Percentiles rank a stretch among this genome's conserved stretches.
Conservation (phyloP, 1,139 yeast species). For the Magnusiomyces tetraspermus region DNA sequence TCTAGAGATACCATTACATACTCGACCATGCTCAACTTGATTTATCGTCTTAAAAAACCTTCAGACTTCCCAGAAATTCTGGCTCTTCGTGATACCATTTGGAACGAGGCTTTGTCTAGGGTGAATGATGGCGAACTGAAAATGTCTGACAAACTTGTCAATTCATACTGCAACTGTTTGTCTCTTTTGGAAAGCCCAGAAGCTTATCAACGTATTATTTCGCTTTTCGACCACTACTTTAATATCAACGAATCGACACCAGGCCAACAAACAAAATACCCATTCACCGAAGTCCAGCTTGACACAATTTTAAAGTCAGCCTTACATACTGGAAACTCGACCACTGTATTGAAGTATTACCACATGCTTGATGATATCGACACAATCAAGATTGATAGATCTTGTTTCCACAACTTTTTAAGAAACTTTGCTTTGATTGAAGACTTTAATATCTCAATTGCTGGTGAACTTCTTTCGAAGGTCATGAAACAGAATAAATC, state of each 20-base stretch:
- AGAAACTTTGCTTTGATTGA: constrained; percentile 4
- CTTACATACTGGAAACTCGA: constrained; percentile 7
- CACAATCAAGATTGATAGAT: constrained; percentile 8
- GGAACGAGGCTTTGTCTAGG: constrained; percentile 11
- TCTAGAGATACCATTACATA: constrained; percentile 14
- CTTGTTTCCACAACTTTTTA: constrained; percentile 11
- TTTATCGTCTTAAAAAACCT: constrained; percentile 6
- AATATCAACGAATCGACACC: background rate
- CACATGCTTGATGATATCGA: background rate
- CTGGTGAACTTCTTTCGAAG: background rate
- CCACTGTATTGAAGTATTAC: constrained; percentile 4
- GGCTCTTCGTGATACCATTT: constrained; percentile 6
- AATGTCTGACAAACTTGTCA: constrained; percentile 8
- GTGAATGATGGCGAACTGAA: constrained; percentile 4
- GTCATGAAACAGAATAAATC: background rate
- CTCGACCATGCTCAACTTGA: constrained; percentile 13
- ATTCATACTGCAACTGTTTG: constrained; percentile 12
- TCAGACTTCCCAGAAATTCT: background rate
- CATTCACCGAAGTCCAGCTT: constrained; percentile 10
- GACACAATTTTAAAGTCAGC: constrained; percentile 13
- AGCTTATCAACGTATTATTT: constrained; percentile 3
- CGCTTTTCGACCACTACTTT: constrained; percentile 7
- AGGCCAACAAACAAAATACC: constrained; percentile 3
- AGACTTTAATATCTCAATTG: background rate
- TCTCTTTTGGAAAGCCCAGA: constrained; percentile 6